Percentiles rank a stretch among this genome's conserved stretches.
Conservation (phyloP, 768 basidiomycete genomes). For the Hericium coralloides region DNA sequence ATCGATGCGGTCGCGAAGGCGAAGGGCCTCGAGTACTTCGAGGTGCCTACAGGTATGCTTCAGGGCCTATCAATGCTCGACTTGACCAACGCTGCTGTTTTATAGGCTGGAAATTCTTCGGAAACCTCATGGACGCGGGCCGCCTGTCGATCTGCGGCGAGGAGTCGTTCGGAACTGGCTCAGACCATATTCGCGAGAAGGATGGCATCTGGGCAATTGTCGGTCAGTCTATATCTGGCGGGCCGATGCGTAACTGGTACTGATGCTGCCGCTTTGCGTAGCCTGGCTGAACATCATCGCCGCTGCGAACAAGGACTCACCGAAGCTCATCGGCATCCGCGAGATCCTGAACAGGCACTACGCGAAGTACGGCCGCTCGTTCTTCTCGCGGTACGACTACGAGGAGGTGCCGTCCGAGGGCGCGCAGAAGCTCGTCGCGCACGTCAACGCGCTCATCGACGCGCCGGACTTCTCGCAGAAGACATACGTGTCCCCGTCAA, state of each 20-base stretch:
- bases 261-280: slow-evolving; percentile 19
- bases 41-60: slow-evolving; percentile 84
- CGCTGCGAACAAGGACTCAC: slow-evolving; percentile 67
- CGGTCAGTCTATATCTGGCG: slow-evolving; percentile 40
- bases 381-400: slow-evolving; percentile 99
- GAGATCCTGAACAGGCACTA: slow-evolving; percentile 87
- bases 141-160: slow-evolving; percentile 97
- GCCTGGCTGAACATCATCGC: slow-evolving; percentile 98
- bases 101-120: slow-evolving; percentile 98
- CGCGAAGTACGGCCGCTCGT: slow-evolving; percentile 87
- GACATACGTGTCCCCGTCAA: slow-evolving; percentile 56
- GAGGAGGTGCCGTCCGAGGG: slow-evolving; percentile 93
- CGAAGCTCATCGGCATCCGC: slow-evolving; percentile 80
- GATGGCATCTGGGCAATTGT: slow-evolving; percentile 97
- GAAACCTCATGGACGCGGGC: slow-evolving; percentile 98
- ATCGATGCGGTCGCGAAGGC: slow-evolving; percentile 94
- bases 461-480: slow-evolving; percentile 61
- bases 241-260: neutral
- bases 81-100: neutral
- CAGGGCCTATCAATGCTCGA: neutral
- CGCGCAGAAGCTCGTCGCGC: slow-evolving; percentile 76
- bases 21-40: slow-evolving; percentile 88
- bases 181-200: slow-evolving; percentile 99
- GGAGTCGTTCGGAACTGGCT: slow-evolving; percentile 99
- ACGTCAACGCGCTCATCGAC: slow-evolving; percentile 64